Evolutionary conservation across 2,329 filamentous ascomycete genomes (phyloP).

Genomic region (Microsporum ferrugineum): DNA sequence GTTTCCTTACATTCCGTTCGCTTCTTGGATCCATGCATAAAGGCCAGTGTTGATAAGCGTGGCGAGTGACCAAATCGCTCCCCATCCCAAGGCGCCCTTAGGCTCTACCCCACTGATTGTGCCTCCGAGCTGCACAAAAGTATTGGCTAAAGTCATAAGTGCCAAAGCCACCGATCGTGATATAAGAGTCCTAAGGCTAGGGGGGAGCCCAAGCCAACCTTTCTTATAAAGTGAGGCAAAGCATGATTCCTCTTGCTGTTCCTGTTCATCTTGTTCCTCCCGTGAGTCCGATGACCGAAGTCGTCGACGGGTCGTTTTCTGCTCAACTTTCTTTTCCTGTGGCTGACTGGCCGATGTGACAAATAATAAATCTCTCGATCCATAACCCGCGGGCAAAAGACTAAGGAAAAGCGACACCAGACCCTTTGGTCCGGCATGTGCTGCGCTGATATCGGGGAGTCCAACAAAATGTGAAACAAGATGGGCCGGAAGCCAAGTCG

Average conservation of each 20-base stretch:
- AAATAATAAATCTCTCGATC: conserved; percentile 67
- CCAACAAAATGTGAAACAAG: conserved; percentile 66
- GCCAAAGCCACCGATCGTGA: conserved; percentile 48
- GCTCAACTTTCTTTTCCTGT: conserved; percentile 13
- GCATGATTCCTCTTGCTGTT: conserved; percentile 57
- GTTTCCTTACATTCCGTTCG: conserved; percentile 19
- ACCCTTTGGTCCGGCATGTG: conserved; percentile 51
- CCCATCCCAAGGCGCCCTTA: conserved; percentile 60
- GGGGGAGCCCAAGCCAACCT: conserved; percentile 51
- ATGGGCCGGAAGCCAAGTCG: conserved; percentile 57
- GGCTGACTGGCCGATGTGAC: conserved; percentile 40
- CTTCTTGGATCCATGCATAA: conserved; percentile 33
- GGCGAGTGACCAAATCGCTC: conserved; percentile 58
- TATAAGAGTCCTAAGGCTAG: conserved; percentile 52
- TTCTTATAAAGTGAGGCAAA: conserved; percentile 50
- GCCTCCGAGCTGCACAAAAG: conserved; percentile 52
- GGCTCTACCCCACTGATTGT: conserved; percentile 60
- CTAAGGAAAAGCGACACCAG: conserved; percentile 37
- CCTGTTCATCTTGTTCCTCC: conserved; percentile 23
- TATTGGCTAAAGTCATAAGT: conserved; percentile 39
- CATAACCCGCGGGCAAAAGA: conserved; percentile 58
- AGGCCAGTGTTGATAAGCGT: conserved; percentile 21
- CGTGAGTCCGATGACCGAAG: conserved; percentile 13
- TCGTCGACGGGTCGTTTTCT: not conserved
- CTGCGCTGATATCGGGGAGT: conserved; percentile 56